phyloP scores from a whole-genome alignment of 164 flowering plant species.

The Berberis vulgaris region DNA sequence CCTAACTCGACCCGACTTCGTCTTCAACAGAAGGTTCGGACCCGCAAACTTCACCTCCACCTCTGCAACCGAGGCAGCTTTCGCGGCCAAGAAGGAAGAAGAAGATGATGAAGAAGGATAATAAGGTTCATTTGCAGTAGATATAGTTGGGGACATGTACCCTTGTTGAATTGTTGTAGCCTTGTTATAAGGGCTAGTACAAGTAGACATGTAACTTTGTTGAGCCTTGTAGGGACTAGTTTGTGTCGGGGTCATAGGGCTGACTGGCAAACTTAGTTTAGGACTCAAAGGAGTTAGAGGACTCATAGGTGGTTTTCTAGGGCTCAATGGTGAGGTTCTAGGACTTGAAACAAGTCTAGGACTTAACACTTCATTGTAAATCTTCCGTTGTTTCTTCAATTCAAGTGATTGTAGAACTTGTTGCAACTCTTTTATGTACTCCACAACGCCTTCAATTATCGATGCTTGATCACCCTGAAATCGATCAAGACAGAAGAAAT shows the following conservation, averaged over 20 bases:
- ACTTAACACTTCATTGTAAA: conserved; percentile 71
- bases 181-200: conserved; percentile 7
- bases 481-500: background rate
- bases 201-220: conserved; percentile 24
- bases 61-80: conserved; percentile 63
- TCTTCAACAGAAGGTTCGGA: conserved; percentile 67
- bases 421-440: conserved; percentile 83
- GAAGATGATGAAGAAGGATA: conserved; percentile 5
- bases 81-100: conserved; percentile 48
- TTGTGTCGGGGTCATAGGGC: conserved; percentile 91
- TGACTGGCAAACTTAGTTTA: conserved; percentile 58
- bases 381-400: conserved; percentile 82
- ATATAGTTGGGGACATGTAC: conserved; percentile 21
- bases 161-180: conserved; percentile 11
- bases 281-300: conserved; percentile 43
- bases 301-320: conserved; percentile 52
- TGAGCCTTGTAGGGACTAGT: conserved; percentile 64
- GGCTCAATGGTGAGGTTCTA: conserved; percentile 43
- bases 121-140: background rate
- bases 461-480: conserved; percentile 97
- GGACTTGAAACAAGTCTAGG: conserved; percentile 76
- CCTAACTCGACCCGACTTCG: conserved; percentile 53
- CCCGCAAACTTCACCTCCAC: conserved; percentile 93
- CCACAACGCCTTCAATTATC: conserved; percentile 87
- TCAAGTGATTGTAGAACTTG: conserved; percentile 81